Conservation (phyloP, 805 yeast genomes). For the Vanderwaltozyma polyspora region DNA sequence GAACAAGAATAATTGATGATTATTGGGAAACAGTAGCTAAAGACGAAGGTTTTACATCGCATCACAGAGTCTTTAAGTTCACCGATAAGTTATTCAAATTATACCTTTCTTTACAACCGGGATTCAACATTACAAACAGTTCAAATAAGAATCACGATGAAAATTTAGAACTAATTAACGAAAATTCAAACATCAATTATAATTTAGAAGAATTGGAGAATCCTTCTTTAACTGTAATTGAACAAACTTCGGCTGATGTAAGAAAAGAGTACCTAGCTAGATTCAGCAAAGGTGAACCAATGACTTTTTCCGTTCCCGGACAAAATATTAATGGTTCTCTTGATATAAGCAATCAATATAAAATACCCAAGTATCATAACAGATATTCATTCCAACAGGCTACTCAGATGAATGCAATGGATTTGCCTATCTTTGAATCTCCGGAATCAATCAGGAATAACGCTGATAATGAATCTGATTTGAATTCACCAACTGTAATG, state of each 20-base stretch:
- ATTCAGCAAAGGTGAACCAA: slow-evolving; percentile 18
- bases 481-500: background rate
- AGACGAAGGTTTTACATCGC: slow-evolving; percentile 34
- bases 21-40: slow-evolving; percentile 41
- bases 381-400: slow-evolving; percentile 25
- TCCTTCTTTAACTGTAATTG: slow-evolving; percentile 18
- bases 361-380: slow-evolving; percentile 26
- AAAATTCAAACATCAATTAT: background rate
- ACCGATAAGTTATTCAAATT: slow-evolving; percentile 8
- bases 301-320: slow-evolving; percentile 19
- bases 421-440: slow-evolving; percentile 18
- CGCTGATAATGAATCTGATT: background rate
- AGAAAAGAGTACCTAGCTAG: slow-evolving; percentile 15
- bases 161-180: background rate
- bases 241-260: slow-evolving; percentile 19
- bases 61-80: slow-evolving; percentile 33
- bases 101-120: slow-evolving; percentile 9
- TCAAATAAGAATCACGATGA: background rate
- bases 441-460: background rate
- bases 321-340: slow-evolving; percentile 24
- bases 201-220: slow-evolving; percentile 8
- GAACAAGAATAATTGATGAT: slow-evolving; percentile 41
- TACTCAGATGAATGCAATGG: slow-evolving; percentile 17
- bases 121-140: background rate
- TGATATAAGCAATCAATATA: slow-evolving; percentile 23